Base-by-base conservation (phyloP, 345 rosid species). In the Pugionium dolabratum region DNA sequence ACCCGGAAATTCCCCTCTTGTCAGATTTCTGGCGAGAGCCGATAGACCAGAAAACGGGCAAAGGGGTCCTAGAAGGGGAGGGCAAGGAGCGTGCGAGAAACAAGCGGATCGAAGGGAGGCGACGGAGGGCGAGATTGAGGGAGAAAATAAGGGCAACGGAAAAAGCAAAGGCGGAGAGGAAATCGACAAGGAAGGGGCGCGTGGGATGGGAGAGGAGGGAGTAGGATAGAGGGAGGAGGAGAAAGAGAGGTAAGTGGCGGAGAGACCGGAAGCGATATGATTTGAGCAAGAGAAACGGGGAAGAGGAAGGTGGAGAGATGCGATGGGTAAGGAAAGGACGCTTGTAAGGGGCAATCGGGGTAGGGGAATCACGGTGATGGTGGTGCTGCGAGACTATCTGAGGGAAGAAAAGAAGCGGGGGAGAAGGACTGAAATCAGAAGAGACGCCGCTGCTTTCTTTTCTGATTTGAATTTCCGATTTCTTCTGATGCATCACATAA, bases 381-480 rank as follows among this genome's bases (percentile, higher is more conserved):
- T 62, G 85, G 9, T 25, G 71, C 41, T 69, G 67, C 40, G 79
- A 61, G 2, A 79, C 59, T 40, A 76, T 51, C 56, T 75, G 80
- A 59, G 89, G 79, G 44, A 64, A 66, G 73, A 75, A 59, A 8
- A 78, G 71, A 31, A 78, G 78, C 36, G 83, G 83, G 3, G 89
- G 91, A 34, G 83, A 78, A 0, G 94, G 96, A 39, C 83, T 86
- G 73, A 72, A 92, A 92, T 84, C 98, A 95, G 95, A 92, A 86
- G 98, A 89, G 91, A 92, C 72, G 96, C 98, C 98, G 82, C 69
- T 82, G 91, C 96, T 92, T 85, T 92, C 98, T 87, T 80, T 92
- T 84, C 98, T 96, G 98, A 92, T 92, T 86, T 89, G 98, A 76
- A 71, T 83, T 83, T 92, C 96, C 64, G 98, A 92, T 84, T 87